Evolutionary conservation across 768 basidiomycete genomes (phyloP).

Genomic region (Tricholoma saponaceum): DNA sequence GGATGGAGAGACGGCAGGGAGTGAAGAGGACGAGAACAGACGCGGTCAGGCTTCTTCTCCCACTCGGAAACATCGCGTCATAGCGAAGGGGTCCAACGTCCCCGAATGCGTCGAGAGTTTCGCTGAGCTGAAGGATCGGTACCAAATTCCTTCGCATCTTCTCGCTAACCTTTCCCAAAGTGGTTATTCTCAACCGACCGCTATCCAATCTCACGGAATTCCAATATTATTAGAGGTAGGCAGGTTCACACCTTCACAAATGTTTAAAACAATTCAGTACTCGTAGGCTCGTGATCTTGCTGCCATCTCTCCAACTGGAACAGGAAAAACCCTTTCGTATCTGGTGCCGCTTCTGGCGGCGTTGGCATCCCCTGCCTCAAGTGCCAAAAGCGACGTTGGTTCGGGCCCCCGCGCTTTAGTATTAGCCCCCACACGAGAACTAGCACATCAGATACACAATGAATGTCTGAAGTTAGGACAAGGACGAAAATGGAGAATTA

Average conservation of each 20-base stretch:
- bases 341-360: constrained; percentile 74
- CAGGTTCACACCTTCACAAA: background rate
- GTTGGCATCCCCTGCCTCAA: constrained; percentile 51
- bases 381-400: constrained; percentile 38
- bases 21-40: constrained; percentile 15
- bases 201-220: constrained; percentile 75
- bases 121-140: constrained; percentile 51
- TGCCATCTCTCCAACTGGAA: constrained; percentile 96
- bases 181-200: constrained; percentile 68
- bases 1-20: constrained; percentile 19
- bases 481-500: constrained; percentile 78
- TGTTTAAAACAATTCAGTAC: constrained; percentile 4
- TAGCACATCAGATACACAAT: constrained; percentile 94
- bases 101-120: constrained; percentile 61
- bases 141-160: constrained; percentile 54
- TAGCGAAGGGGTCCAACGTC: constrained; percentile 67
- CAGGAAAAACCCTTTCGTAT: constrained; percentile 95
- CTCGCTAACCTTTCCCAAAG: constrained; percentile 59
- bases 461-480: constrained; percentile 81
- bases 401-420: constrained; percentile 74
- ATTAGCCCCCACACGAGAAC: constrained; percentile 88
- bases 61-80: constrained; percentile 56
- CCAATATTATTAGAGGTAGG: constrained; percentile 78
- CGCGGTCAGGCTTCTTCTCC: constrained; percentile 20
- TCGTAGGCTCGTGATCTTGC: constrained; percentile 76